A percentile compares a stretch with the other conserved stretches of the same genome.
Evolutionary conservation across 805 yeast species (phyloP).

Genomic region (Candida xyloterini): DNA sequence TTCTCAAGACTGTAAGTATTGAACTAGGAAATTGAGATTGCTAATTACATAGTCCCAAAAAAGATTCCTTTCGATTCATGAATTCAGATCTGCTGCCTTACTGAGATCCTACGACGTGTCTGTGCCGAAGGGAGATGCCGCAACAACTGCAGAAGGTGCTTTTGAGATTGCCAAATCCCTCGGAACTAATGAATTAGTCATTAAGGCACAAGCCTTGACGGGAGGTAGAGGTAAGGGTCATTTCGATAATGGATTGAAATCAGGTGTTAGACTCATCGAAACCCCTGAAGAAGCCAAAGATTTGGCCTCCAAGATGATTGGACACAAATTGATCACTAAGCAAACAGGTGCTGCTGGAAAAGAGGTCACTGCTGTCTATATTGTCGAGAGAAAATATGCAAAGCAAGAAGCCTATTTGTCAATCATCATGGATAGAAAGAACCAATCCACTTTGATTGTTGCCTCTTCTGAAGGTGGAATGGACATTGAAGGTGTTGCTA

Average conservation of each 20-base stretch:
- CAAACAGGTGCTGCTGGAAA: constrained; percentile 98
- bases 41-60: constrained; percentile 23
- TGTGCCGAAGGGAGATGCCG: constrained; percentile 89
- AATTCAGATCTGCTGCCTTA: constrained; percentile 89
- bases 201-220: constrained; percentile 97
- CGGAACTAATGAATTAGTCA: constrained; percentile 77
- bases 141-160: constrained; percentile 87
- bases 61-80: constrained; percentile 89
- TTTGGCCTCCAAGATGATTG: constrained; percentile 84
- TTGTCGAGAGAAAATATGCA: constrained; percentile 92
- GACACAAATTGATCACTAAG: constrained; percentile 92
- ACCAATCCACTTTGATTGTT: constrained; percentile 87
- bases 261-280: constrained; percentile 90
- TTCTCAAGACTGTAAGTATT: constrained; percentile 22
- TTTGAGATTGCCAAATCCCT: constrained; percentile 74
- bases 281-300: constrained; percentile 84
- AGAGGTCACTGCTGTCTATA: constrained; percentile 92
- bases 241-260: constrained; percentile 91
- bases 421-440: constrained; percentile 89
- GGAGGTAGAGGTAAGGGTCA: constrained; percentile 99
- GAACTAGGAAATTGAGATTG: background rate
- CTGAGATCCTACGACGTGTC: constrained; percentile 80
- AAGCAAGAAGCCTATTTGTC: constrained; percentile 94
- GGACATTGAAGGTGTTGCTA: constrained; percentile 99
- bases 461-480: constrained; percentile 99